Base-by-base conservation (phyloP, 306 rosid genomes). In the Rubus parviflorus region DNA sequence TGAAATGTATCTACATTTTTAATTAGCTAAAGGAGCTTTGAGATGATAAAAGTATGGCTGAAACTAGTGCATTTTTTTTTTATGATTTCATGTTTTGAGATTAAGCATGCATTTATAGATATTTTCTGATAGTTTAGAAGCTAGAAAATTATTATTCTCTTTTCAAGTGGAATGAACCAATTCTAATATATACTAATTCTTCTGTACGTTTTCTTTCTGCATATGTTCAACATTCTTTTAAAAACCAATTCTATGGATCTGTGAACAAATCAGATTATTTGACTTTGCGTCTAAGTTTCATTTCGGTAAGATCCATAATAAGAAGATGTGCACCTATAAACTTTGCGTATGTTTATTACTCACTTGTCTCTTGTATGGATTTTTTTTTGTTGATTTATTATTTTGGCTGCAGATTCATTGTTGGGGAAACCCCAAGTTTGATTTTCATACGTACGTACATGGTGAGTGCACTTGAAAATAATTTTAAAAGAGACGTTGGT, bases 381-480 rank as follows among this genome's bases (percentile, higher is more conserved):
- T 72, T 64, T 12, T 6, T 63, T n/a, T 57, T 75, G 42, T 77
- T 43, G 74, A 23, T 45, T 70, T 70, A 40, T 19, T 46, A 46
- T 77, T 42, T 81, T 66, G 79, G 60, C 51, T 80, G 62, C 80
- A 94, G 98, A 86, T 90, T 48, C 98, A 94, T 82, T 94, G 98
- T 84, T 85, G 45, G 73, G 35, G 83, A 77, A 94, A 87, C 76
- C 97, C 75, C 4, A 90, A 91, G 89, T 91, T 94, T 85, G 73
- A 91, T 85, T 94, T 94, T 82, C 93, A 94, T n/a, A n/a, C n/a
- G n/a, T 85, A 89, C 87, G 67, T 94, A 91, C 86, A 94, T 94
- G 98, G 86, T 91, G 23, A 92, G 98, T 46, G 89, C 97, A 46
- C 98, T 94, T 53, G 98, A 94, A 89, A 97, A 88, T 80, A 97